Conservation (phyloP, 106 monocot species). For the Phalaenopsis equestris region DNA sequence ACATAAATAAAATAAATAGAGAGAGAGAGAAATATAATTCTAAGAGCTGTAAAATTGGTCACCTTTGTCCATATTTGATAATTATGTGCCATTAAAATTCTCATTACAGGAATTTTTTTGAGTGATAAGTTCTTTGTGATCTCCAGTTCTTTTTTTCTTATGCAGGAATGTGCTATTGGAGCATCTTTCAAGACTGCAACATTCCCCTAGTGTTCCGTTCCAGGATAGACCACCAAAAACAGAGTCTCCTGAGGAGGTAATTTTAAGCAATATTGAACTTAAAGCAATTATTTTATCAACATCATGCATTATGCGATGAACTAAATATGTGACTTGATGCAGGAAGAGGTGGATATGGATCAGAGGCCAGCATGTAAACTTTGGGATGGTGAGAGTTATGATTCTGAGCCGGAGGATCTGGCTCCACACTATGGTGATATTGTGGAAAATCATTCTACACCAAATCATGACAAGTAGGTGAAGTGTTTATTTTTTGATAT, state of each 20-base stretch:
- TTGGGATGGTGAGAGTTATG: conserved; percentile 27
- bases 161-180: conserved; percentile 30
- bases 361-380: conserved; percentile 14
- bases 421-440: conserved; percentile 10
- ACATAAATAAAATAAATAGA: not conserved
- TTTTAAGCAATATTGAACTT: not conserved
- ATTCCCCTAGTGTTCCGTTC: conserved; percentile 34
- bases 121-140: not conserved
- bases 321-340: not conserved
- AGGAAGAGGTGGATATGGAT: conserved; percentile 26
- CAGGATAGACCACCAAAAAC: conserved; percentile 31
- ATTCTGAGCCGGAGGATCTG: conserved; percentile 20
- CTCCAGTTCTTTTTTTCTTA: not conserved
- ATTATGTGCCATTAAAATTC: not conserved
- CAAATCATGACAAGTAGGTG: conserved; percentile 4
- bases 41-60: not conserved
- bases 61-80: not conserved
- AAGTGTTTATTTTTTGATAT: not conserved
- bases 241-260: conserved; percentile 33
- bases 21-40: not conserved
- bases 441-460: conserved; percentile 4
- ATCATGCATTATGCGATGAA: not conserved
- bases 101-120: not conserved
- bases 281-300: not conserved
- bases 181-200: conserved; percentile 33